Base-by-base conservation (phyloP, 345 rosid species). In the Hevea brasiliensis region DNA sequence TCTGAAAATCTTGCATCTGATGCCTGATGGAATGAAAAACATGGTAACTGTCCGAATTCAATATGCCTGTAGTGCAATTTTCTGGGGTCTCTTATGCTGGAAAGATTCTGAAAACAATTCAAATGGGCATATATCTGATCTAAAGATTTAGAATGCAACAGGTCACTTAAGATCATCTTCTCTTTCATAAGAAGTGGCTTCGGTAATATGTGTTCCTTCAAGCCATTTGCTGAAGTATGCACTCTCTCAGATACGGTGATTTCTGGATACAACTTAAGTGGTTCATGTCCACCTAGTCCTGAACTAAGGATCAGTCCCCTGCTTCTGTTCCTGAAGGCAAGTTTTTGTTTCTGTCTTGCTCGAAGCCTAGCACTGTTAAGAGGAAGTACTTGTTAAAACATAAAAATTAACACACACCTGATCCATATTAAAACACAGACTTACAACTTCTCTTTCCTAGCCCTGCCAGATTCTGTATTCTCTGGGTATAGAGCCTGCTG, bases 361-460 rank as follows among this genome's bases (percentile, higher is more conserved):
- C 70, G 70, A 45, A 66, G 75, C 71, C 32, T 65, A 1, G 20
- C 70, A 69, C 74, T 76, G 14, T 44, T 70, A 23, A 60, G 57
- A 29, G 14, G 54, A 55, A 62, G 24, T 35, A 18, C 13, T 54
- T n/a, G 13, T 57, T 32, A 54, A 7, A 37, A 75, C 26, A 65
- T 17, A 21, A 14, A 67, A 8, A 42, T 47, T 6, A n/a, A 23
- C 14, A 47, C 1, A 66, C 7, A 58, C 15, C 24, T 21, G 42
- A 14, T 29, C 37, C n/a, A n/a, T 14, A 29, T 57, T 74, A 26
- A 54, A 60, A 50, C 20, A 7, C 26, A 12, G n/a, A 65, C 70
- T 21, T 62, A 65, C 75, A n/a, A n/a, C n/a, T 60, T 71, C 40
- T 45, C 67, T 71, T 29, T 71, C 65, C 1, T 35, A 59, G 56